A percentile compares a stretch with the other conserved stretches of the same genome.
These are phyloP conservation scores for Xerocomellus chrysenteron DNA, from an alignment of 768 basidiomycete species.

Conservation along the genomic window DNA sequence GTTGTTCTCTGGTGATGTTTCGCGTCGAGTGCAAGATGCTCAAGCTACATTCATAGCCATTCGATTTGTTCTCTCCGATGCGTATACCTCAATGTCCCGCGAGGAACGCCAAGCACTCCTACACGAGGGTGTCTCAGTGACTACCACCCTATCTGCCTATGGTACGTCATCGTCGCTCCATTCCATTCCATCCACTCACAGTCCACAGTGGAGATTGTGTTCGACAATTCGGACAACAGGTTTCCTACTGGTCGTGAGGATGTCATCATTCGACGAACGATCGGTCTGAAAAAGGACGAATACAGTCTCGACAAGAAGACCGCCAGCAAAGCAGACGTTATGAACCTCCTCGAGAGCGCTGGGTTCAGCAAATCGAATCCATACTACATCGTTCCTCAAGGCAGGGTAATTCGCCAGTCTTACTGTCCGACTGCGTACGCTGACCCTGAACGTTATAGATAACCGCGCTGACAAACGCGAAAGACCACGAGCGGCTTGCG, in stretches of 20 bases:
- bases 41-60: slow-evolving; percentile 56
- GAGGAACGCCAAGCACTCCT: slow-evolving; percentile 93
- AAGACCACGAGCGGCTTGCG: slow-evolving; percentile 89
- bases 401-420: slow-evolving; percentile 60
- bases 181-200: background rate
- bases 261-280: slow-evolving; percentile 86
- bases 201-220: slow-evolving; percentile 77
- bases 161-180: slow-evolving; percentile 43
- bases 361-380: slow-evolving; percentile 99
- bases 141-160: slow-evolving; percentile 89
- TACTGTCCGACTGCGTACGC: background rate
- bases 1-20: background rate
- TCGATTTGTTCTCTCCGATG: slow-evolving; percentile 96
- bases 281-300: slow-evolving; percentile 98
- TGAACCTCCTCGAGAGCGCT: slow-evolving; percentile 94
- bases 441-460: slow-evolving; percentile 52
- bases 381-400: slow-evolving; percentile 99
- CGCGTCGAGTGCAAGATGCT: slow-evolving; percentile 1
- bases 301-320: slow-evolving; percentile 97
- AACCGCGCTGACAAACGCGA: slow-evolving; percentile 93
- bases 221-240: slow-evolving; percentile 91
- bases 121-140: slow-evolving; percentile 87
- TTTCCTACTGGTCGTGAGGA: slow-evolving; percentile 92
- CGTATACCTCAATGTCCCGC: slow-evolving; percentile 91
- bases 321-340: slow-evolving; percentile 93